Evolutionary conservation across 2,329 filamentous ascomycete genomes (phyloP).

Genomic region (Calycina herbarum): DNA sequence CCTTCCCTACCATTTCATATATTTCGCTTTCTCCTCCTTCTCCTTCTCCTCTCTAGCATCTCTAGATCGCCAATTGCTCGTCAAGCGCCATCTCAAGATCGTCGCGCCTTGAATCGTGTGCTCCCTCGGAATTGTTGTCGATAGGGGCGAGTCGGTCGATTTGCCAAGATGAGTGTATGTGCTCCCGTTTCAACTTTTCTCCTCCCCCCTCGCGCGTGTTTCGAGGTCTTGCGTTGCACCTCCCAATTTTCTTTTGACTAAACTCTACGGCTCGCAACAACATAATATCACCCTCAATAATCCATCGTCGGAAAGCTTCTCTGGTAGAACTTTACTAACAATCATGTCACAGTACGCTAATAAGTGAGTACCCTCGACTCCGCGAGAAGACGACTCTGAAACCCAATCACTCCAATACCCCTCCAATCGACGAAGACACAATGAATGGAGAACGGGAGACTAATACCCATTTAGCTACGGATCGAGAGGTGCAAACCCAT

Average conservation of each 20-base stretch:
- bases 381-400: not conserved
- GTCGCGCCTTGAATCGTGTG: not conserved
- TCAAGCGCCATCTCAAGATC: not conserved
- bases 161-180: constrained; percentile 36
- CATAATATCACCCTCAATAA: constrained; percentile 8
- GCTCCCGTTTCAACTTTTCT: constrained; percentile 28
- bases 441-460: constrained; percentile 1
- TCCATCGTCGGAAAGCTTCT: constrained; percentile 20
- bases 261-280: constrained; percentile 8
- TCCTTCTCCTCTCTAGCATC: not conserved
- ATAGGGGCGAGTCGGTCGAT: constrained; percentile 18
- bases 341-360: constrained; percentile 35
- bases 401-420: not conserved
- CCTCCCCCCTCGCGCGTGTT: constrained; percentile 20
- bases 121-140: not conserved
- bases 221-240: constrained; percentile 14
- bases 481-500: constrained; percentile 56
- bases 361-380: constrained; percentile 29
- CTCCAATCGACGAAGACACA: not conserved
- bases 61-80: not conserved
- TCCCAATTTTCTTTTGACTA: constrained; percentile 9
- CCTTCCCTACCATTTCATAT: not conserved
- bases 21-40: not conserved
- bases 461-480: constrained; percentile 50
- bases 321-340: constrained; percentile 33